phyloP scores from a whole-genome alignment of 2,329 filamentous ascomycete species.

The Phialophora chinensis region DNA sequence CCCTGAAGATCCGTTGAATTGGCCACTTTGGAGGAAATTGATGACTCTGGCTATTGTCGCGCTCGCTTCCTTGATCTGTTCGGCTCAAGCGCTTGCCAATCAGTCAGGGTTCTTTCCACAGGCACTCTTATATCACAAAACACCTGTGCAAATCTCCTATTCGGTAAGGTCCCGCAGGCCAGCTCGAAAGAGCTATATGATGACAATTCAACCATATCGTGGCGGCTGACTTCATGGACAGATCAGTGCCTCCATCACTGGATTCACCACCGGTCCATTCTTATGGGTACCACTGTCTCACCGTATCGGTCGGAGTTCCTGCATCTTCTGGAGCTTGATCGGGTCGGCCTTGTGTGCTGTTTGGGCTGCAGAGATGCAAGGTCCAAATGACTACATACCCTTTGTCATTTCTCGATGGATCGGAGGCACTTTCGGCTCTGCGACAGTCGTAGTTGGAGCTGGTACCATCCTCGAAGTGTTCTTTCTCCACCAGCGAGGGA shows the following conservation, averaged over 20 bases:
- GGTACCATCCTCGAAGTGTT: conserved; percentile 33
- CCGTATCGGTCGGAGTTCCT: conserved; percentile 33
- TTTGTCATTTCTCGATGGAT: conserved; percentile 22
- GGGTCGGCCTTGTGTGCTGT: conserved; percentile 32
- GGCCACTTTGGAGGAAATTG: too few species aligned
- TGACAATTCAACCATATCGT: too few species aligned
- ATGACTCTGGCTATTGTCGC: too few species aligned
- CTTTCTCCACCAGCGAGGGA: conserved; percentile 40
- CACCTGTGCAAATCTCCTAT: conserved; percentile 31
- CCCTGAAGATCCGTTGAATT: too few species aligned
- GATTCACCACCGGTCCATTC: conserved; percentile 37
- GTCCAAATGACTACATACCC: conserved; percentile 32
- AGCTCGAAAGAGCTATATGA: too few species aligned
- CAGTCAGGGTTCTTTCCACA: conserved; percentile 26
- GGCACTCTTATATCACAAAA: conserved; percentile 31
- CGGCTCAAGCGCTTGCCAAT: conserved; percentile 14
- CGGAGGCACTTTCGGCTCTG: too few species aligned
- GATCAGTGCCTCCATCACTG: conserved; percentile 29
- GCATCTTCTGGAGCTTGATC: conserved; percentile 40
- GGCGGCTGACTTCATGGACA: too few species aligned
- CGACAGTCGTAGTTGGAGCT: not conserved
- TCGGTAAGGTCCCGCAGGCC: conserved; percentile 15
- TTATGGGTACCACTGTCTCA: conserved; percentile 35
- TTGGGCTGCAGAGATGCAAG: conserved; percentile 41
- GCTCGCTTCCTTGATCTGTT: too few species aligned